Base-by-base conservation (phyloP, 768 basidiomycete species). In the Serendipita indica region DNA sequence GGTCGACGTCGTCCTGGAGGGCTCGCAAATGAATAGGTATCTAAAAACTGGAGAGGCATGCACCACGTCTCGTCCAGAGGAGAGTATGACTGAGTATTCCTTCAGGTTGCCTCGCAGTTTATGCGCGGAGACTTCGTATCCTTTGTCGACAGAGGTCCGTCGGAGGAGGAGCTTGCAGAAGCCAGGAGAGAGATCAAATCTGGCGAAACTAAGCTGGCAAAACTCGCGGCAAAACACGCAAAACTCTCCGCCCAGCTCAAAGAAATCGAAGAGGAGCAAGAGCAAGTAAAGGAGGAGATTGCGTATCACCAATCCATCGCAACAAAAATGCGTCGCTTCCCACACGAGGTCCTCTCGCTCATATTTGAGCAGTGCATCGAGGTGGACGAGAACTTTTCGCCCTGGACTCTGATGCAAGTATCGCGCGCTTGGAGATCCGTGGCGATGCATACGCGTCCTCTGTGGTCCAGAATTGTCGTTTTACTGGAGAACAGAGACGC, bases 381-480 rank as follows among this genome's bases (percentile, higher is more conserved):
- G 27, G n/a, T 1, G 7, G n/a, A n/a, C n/a, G 5, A n/a, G n/a
- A 25, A 6, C 7, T n/a, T 25, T 18, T 18, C 18, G 18, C 41
- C 41, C 18, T 43, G 41, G 41, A 25, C 27, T n/a, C 41, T 43
- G 18, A 43, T 43, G 41, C 18, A 25, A 6, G 41, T 43, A 2
- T 43, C 7, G 7, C 41, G 41, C 27, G 18, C 18, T 18, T 43
- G 41, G 41, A 43, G 41, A 43, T 7, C 41, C 18, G 41, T 25
- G 5, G 41, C 41, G 5, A 43, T 43, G 18, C 41, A 43, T 7
- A 25, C 41, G 7, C 18, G 41, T 7, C 18, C 18, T 18, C 18
- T 43, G 27, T 43, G 41, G 41, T 43, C 41, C 18, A 43, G n/a
- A n/a, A 43, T 43, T n/a, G n/a, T n/a, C n/a, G n/a, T n/a, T n/a